Evolutionary conservation across 2,329 filamentous ascomycete species (phyloP), one percentile per base, ranked within the genome.

Genomic region (Hymenoscyphus occultus): DNA sequence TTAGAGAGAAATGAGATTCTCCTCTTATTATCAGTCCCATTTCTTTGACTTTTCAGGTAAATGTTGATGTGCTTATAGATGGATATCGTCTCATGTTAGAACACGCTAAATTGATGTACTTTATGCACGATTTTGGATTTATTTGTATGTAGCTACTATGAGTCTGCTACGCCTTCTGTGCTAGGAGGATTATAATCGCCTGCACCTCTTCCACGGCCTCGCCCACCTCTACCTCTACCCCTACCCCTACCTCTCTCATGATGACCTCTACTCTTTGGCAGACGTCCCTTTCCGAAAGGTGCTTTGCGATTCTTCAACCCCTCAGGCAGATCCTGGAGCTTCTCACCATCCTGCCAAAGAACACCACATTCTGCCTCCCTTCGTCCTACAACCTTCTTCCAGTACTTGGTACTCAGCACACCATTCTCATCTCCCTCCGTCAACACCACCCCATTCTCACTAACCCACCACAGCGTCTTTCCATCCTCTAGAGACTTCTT

Each of bases 401-500:
- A 94, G 32, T 60, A 64, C 19, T 58, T 61, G 12, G 62, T 22
- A 39, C 45, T 57, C 16, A 64, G n/a, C 7, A 64, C 45, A 5
- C 58, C 62, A 31, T 42, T 78, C 58, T 78, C 84, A 65, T 84
- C 74, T 78, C 80, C 86, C 71, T 86, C 85, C 2, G 85, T 88
- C 69, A 94, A 78, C 67, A 93, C 83, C 9, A 94, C 91, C 1
- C 86, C 89, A 74, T 94, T 94, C 71, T 90, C 89, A 74, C 90
- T 92, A 67, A 86, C 76, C 87, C 90, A 96, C 84, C 93, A 96
- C 73, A 82, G 81, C 68, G 92, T 78, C 0, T 82, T 82, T 0
- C 79, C 82, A 62, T 85, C 86, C 54, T 78, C 78, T 71, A 96
- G 74, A 71, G 91, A 89, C 72, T 80, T 80, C 76, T 81, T 78